phyloP scores from a whole-genome alignment of 2,329 filamentous ascomycete species.

The Diaporthe vexans region DNA sequence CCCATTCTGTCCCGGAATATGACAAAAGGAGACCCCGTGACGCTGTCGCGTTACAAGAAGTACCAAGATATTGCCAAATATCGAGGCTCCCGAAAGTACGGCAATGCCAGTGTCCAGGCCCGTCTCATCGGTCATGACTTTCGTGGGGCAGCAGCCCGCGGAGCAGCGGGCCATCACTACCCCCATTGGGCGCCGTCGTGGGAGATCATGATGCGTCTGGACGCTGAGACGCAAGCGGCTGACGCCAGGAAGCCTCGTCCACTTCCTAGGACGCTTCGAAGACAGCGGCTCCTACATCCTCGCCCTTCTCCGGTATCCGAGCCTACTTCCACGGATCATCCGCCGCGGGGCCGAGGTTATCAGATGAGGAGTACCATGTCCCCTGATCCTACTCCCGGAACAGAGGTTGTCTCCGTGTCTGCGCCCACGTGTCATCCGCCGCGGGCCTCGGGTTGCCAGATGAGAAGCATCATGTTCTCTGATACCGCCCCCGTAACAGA shows the following conservation, averaged over 20 bases:
- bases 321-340: neutral
- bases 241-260: neutral
- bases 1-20: neutral
- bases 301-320: neutral
- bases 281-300: neutral
- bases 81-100: neutral
- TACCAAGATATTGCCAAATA: too few relatives aligned
- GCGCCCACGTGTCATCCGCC: neutral
- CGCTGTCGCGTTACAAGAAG: too few relatives aligned
- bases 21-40: rapidly evolving
- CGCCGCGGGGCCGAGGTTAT: too few relatives aligned
- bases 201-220: neutral
- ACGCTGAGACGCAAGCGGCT: neutral
- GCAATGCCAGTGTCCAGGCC: neutral
- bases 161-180: too few relatives aligned
- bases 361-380: too few relatives aligned
- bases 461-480: neutral
- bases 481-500: neutral
- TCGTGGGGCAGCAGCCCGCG: too few relatives aligned
- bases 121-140: neutral
- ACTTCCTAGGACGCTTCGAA: neutral
- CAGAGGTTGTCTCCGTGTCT: too few relatives aligned
- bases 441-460: neutral
- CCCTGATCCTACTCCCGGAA: neutral
- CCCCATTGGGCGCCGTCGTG: neutral